Conservation (phyloP, 2,329 filamentous ascomycete genomes). For the Chaetothyriales sp. region DNA sequence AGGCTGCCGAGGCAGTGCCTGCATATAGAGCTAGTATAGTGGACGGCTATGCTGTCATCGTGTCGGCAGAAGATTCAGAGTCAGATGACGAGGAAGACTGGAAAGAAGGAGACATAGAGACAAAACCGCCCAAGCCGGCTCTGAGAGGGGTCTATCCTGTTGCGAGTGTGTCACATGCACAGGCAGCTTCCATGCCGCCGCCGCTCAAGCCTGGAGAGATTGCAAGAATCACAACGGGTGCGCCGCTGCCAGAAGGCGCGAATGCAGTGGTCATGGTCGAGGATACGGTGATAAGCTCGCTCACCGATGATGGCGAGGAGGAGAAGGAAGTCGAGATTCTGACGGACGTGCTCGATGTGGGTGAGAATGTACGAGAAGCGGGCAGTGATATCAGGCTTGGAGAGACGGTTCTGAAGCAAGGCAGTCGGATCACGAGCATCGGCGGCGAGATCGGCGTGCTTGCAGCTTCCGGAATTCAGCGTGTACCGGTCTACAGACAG, state of each 20-base stretch:
- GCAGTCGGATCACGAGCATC: conserved; percentile 68
- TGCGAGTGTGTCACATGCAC: conserved; percentile 70
- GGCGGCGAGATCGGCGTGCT: conserved; percentile 86
- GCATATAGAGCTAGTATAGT: conserved; percentile 94
- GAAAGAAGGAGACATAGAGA: background rate
- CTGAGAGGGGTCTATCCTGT: conserved; percentile 76
- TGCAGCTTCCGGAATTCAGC: conserved; percentile 61
- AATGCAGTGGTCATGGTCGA: conserved; percentile 95
- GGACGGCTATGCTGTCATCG: conserved; percentile 82
- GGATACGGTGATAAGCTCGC: conserved; percentile 63
- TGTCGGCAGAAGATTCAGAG: conserved; percentile 31
- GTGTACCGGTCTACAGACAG: conserved; percentile 57
- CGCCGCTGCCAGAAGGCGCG: conserved; percentile 73
- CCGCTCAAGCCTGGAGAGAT: conserved; percentile 58
- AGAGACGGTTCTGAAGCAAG: conserved; percentile 55
- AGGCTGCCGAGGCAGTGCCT: conserved; percentile 67
- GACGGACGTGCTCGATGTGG: conserved; percentile 55
- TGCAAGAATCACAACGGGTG: conserved; percentile 85
- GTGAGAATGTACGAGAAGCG: conserved; percentile 81
- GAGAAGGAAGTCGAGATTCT: conserved; percentile 80
- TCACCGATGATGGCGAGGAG: conserved; percentile 52
- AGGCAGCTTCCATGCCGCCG: conserved; percentile 48
- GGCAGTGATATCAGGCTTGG: conserved; percentile 70
- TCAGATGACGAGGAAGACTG: background rate
- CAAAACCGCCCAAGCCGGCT: conserved; percentile 28